phyloP scores from a whole-genome alignment of 2,329 filamentous ascomycete species.

The Beauveria rudraprayagi region DNA sequence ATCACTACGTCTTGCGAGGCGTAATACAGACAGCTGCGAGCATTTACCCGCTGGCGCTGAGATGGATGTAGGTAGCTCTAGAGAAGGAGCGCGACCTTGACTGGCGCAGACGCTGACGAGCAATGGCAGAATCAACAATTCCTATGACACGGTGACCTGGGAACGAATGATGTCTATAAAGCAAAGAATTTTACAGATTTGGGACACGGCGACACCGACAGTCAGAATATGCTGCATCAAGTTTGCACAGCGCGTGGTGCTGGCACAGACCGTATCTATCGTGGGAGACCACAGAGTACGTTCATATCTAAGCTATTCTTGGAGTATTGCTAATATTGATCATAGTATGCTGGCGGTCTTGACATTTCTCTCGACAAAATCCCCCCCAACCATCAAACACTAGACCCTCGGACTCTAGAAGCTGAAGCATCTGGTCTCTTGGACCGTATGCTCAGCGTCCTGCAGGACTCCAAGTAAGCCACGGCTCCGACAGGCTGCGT shows the following conservation, averaged over 20 bases:
- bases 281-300: slow-evolving; percentile 76
- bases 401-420: slow-evolving; percentile 75
- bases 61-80: slow-evolving; percentile 73
- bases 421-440: slow-evolving; percentile 87
- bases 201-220: slow-evolving; percentile 70
- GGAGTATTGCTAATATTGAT: slow-evolving; percentile 17
- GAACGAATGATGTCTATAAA: slow-evolving; percentile 85
- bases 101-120: slow-evolving; percentile 9
- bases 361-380: slow-evolving; percentile 85
- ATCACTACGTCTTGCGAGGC: slow-evolving; percentile 73
- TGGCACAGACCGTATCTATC: slow-evolving; percentile 80
- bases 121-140: slow-evolving; percentile 69
- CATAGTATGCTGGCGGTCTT: slow-evolving; percentile 38
- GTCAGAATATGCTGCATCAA: slow-evolving; percentile 94
- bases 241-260: slow-evolving; percentile 86
- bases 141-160: slow-evolving; percentile 75
- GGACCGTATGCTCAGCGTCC: slow-evolving; percentile 74
- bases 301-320: slow-evolving; percentile 12
- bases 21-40: slow-evolving; percentile 83
- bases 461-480: slow-evolving; percentile 77
- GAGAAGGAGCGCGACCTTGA: slow-evolving; percentile 3
- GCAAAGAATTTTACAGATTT: slow-evolving; percentile 75
- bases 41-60: slow-evolving; percentile 85
- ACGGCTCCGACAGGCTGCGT: slow-evolving; percentile 6
- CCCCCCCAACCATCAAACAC: slow-evolving; percentile 70